Evolutionary conservation across 2,329 filamentous ascomycete genomes (phyloP), one percentile per base, ranked within the genome.

Genomic region (Sporothrix pseudoabietina): DNA sequence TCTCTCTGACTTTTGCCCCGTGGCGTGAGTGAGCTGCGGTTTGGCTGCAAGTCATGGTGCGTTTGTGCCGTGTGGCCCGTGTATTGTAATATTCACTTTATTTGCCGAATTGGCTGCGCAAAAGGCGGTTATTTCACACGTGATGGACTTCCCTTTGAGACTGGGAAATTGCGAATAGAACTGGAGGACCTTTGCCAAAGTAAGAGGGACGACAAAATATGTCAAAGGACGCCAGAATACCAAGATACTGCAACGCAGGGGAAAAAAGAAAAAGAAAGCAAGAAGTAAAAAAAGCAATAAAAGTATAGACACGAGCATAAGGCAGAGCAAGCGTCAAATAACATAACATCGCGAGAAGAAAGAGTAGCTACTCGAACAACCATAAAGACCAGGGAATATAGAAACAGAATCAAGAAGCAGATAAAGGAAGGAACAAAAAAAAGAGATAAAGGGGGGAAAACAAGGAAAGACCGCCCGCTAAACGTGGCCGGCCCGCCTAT

Each of bases 391-490:
- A 52, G 44, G 66, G 66, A 52, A 55, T 54, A 69, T 69, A 54
- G 22, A 30, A 52, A 69, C 47, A 55, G 30, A 69, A 22, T 3
- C 65, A 52, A 44, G 49, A 14, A 22, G 14, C 14, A 68, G n/a
- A 68, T 12, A 16, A 3, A 32, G 49, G 30, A 14, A 39, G 16
- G 39, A 22, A 22, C 5, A n/a, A 5, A 54, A 5, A 39, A 35
- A 4, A 26, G 30, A 19, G 39, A 39, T 39, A 41, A 35, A 3
- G 19, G 44, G 41, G 26, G 30, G 52, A 35, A 59, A 19, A 44
- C 26, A 35, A 6, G 4, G 14, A n/a, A 35, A 35, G 54, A 22
- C 75, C 71, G 39, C 55, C 75, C 7, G 77, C 76, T 44, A 75
- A 35, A n/a, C 39, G 35, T n/a, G 22, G 39, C 22, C 61, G 39